These are phyloP conservation scores for Daldinia loculata DNA, from an alignment of 495 filamentous ascomycete species.

Conservation along the genomic window DNA sequence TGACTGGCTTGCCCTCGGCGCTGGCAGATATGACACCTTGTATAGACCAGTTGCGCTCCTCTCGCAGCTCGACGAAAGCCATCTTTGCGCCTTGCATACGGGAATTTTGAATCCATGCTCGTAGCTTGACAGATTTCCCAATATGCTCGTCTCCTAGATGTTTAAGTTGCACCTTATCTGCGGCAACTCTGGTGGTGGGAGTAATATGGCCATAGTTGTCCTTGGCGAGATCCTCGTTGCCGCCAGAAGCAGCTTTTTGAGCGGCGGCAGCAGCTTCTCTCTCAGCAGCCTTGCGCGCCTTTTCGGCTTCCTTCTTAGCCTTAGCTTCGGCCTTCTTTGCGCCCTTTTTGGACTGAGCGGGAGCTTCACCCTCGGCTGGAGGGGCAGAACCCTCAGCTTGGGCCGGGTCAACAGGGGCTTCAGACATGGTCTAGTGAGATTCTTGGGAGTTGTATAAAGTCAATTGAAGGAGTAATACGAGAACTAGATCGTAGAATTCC, in stretches of 20 bases:
- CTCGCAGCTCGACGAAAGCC: constrained; percentile 87
- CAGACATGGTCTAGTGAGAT: constrained; percentile 20
- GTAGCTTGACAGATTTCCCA: constrained; percentile 79
- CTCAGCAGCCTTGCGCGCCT: constrained; percentile 62
- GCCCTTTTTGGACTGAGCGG: constrained; percentile 60
- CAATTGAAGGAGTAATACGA: constrained; percentile 8
- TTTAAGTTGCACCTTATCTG: constrained; percentile 58
- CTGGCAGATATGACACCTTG: constrained; percentile 75
- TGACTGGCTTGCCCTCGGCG: constrained; percentile 61
- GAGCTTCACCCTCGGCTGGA: constrained; percentile 32
- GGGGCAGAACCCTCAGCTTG: constrained; percentile 37
- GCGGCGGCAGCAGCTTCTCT: constrained; percentile 52
- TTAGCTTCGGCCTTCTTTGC: constrained; percentile 65
- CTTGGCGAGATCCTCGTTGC: constrained; percentile 72
- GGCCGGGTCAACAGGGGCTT: constrained; percentile 35
- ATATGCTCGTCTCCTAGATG: constrained; percentile 66
- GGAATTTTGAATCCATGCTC: constrained; percentile 86
- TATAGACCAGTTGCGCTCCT: constrained; percentile 78
- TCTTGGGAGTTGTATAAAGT: neutral
- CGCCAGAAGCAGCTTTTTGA: constrained; percentile 59
- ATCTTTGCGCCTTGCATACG: constrained; percentile 90
- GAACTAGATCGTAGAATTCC: neutral
- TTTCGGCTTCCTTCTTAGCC: constrained; percentile 59
- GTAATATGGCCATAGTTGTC: constrained; percentile 70
- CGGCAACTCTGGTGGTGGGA: constrained; percentile 47